A percentile compares a stretch with the other conserved stretches of the same genome.
Evolutionary conservation across 176 grass and related monocot genomes (phyloP).

Genomic region (Dactylis glomerata): DNA sequence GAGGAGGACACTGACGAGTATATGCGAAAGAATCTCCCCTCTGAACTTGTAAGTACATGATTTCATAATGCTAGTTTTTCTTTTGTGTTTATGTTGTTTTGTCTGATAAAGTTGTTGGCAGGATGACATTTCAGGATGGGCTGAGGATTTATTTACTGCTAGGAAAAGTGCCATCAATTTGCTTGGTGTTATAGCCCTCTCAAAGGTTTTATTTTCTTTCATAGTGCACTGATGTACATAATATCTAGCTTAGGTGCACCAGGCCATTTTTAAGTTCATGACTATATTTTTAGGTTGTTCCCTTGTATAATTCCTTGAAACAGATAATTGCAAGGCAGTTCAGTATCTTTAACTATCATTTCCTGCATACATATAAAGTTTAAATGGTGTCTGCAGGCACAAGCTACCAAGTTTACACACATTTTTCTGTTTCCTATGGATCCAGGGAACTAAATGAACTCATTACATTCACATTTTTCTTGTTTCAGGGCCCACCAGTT

Average conservation of each 20-base stretch:
- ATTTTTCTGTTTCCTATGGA: slow-evolving; percentile 17
- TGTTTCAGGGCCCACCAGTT: slow-evolving; percentile 72
- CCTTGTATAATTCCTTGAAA: background rate
- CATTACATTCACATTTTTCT: background rate
- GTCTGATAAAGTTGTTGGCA: slow-evolving; percentile 37
- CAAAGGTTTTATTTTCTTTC: slow-evolving; percentile 58
- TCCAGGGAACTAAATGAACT: slow-evolving; percentile 8
- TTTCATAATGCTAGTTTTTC: slow-evolving; percentile 11
- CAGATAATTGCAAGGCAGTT: background rate
- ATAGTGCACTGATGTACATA: background rate
- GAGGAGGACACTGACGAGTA: slow-evolving; percentile 90
- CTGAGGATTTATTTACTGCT: slow-evolving; percentile 86
- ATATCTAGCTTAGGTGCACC: background rate
- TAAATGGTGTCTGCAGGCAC: background rate
- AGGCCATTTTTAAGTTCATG: background rate
- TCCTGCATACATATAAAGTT: background rate
- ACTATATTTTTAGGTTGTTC: background rate
- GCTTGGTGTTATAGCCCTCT: slow-evolving; percentile 82
- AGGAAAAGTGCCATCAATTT: slow-evolving; percentile 97
- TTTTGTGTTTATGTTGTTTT: slow-evolving; percentile 7
- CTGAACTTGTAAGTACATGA: slow-evolving; percentile 60
- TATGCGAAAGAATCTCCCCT: slow-evolving; percentile 88
- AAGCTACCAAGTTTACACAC: background rate
- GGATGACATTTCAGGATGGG: slow-evolving; percentile 93
- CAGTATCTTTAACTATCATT: slow-evolving; percentile 2